Conservation (phyloP, 2,329 filamentous ascomycete species). For the Decorospora gaudefroyi region DNA sequence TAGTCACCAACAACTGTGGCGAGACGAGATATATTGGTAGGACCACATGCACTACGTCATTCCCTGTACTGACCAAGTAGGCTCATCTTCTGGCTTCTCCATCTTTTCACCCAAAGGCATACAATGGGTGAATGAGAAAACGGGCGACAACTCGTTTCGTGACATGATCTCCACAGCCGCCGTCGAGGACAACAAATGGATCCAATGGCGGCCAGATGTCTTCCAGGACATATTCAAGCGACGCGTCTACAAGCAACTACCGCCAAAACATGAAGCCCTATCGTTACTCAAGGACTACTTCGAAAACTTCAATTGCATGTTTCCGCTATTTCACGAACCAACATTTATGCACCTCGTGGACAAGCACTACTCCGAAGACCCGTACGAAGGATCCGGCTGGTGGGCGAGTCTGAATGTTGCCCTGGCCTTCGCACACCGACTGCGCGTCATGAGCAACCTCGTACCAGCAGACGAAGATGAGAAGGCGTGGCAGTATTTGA, state of each 20-base stretch:
- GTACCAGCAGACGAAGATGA: constrained; percentile 89
- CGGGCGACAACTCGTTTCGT: constrained; percentile 92
- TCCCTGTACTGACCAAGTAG: constrained; percentile 52
- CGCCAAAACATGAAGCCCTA: constrained; percentile 82
- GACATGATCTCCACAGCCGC: constrained; percentile 88
- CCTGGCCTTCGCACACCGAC: constrained; percentile 86
- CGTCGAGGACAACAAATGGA: constrained; percentile 92
- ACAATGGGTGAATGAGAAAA: constrained; percentile 97
- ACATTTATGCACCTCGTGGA: constrained; percentile 98
- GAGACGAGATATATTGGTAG: constrained; percentile 95
- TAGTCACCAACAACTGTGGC: constrained; percentile 92
- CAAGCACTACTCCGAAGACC: constrained; percentile 87
- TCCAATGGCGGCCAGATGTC: constrained; percentile 97
- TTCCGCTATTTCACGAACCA: constrained; percentile 94
- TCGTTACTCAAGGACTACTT: constrained; percentile 93
- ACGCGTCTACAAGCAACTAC: constrained; percentile 79
- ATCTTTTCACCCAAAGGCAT: constrained; percentile 99
- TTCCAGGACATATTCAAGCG: constrained; percentile 90
- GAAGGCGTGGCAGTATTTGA: constrained; percentile 92
- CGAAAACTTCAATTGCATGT: constrained; percentile 99
- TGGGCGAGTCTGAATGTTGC: constrained; percentile 97
- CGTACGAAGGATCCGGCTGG: constrained; percentile 95
- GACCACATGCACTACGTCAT: constrained; percentile 22
- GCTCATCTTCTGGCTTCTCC: constrained; percentile 95
- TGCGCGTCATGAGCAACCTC: constrained; percentile 94